phyloP scores from a whole-genome alignment of 139 green algal species.

The Protoeuglena noctilucae region DNA sequence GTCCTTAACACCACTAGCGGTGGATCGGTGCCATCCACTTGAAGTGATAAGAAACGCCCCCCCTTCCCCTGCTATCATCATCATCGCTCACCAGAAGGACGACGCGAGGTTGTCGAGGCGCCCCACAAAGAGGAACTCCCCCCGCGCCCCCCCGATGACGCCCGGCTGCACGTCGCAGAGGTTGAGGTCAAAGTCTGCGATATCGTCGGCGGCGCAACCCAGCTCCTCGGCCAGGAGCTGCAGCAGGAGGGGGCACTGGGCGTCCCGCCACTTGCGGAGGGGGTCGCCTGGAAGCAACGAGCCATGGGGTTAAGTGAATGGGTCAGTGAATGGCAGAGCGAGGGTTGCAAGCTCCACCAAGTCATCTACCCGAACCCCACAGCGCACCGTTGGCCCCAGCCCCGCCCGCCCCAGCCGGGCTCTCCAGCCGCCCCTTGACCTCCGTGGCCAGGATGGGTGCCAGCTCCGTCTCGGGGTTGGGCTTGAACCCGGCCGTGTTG shows the following conservation, averaged over 20 bases:
- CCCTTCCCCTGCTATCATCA: no score
- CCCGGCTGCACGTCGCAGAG: slow-evolving; percentile 75
- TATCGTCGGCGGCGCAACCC: slow-evolving; percentile 36
- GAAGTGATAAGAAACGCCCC: no score
- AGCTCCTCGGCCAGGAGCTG: slow-evolving; percentile 57
- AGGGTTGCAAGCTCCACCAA: background rate
- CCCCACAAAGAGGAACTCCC: slow-evolving; percentile 79
- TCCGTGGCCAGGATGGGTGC: slow-evolving; percentile 60
- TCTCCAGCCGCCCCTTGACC: slow-evolving; percentile 7
- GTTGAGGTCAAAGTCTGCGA: slow-evolving; percentile 93
- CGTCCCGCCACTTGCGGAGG: no score
- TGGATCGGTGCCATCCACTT: no score
- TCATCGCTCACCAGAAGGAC: slow-evolving; percentile 55
- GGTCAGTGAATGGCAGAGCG: no score
- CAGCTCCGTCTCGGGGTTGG: slow-evolving; percentile 76
- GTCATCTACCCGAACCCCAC: background rate
- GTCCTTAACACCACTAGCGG: no score
- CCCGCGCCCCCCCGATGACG: slow-evolving; percentile 35
- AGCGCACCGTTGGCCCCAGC: no score
- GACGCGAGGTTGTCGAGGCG: slow-evolving; percentile 88
- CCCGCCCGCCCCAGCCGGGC: slow-evolving; percentile 1
- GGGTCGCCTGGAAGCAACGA: no score
- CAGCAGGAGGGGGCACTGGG: slow-evolving; percentile 65
- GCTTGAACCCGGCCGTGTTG: slow-evolving; percentile 70
- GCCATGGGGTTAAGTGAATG: no score